Base-by-base conservation (phyloP, 2,329 filamentous ascomycete species). In the Diaporthe sp. region DNA sequence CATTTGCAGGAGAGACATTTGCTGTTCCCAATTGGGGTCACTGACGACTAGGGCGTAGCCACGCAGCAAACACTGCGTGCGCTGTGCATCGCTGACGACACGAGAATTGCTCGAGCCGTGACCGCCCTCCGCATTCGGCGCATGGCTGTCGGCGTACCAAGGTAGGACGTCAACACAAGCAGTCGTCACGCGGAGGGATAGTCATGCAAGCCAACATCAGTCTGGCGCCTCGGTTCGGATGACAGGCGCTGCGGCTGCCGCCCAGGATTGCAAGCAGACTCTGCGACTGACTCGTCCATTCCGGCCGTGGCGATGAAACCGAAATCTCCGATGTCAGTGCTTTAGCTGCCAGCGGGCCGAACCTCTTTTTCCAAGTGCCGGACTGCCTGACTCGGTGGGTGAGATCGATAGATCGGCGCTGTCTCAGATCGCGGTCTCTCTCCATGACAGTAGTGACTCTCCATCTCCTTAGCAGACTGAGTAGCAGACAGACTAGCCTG, bases 351-450 rank as follows among this genome's bases (percentile, higher is more conserved):
- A 28, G 64, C 64, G 64, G 64, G 47, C 64, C 64, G 64, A 68
- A 54, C 64, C 64, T 68, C 64, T 68, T 52, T n/a, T 52, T 52
- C 45, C 64, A 67, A 66, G 30, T 67, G 64, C 64, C 61, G 61
- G 61, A 33, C 28, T 67, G 45, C 47, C 64, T 54, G 64, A 54
- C 45, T 68, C 64, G 33, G 47, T 50, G 47, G 64, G 40, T 38
- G 47, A 68, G 47, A 68, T 67, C 30, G 47, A 54, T 25, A 40
- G 64, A 68, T 68, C 45, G 64, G 47, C 64, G 25, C 33, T 68
- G 64, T 68, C 64, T 68, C 33, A 68, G 64, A 68, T 68, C 47
- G 30, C 22, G 17, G 64, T 38, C 45, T 38, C 64, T 38, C 3
- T 40, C 42, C 22, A 33, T 8, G n/a, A n/a, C n/a, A n/a, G n/a